phyloP scores from a whole-genome alignment of 164 flowering plant genomes.

The Vitis cinerea region DNA sequence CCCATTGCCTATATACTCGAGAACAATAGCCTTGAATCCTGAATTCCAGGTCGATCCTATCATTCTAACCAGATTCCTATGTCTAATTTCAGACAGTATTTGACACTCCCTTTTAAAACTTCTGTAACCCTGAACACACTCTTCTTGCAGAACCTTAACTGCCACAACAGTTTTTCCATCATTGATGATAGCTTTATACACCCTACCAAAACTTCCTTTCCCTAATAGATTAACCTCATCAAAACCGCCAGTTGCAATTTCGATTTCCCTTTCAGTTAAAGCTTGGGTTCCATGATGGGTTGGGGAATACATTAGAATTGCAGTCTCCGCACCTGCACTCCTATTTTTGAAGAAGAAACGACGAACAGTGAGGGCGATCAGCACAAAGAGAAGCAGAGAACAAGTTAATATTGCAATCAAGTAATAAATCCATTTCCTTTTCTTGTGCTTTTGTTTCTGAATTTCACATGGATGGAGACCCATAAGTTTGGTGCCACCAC shows the following conservation, averaged over 20 bases:
- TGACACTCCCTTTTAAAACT: constrained; percentile 15
- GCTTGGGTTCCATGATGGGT: not conserved
- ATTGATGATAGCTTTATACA: constrained; percentile 13
- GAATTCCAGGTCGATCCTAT: constrained; percentile 14
- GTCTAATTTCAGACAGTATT: constrained; percentile 15
- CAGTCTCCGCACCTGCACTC: too few species aligned
- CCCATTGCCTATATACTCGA: constrained; percentile 14
- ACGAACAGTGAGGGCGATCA: not conserved
- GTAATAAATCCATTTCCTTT: not conserved
- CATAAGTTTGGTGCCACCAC: constrained; percentile 12
- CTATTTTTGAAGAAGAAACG: not conserved
- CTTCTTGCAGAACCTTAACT: constrained; percentile 10
- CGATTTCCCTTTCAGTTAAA: constrained; percentile 18
- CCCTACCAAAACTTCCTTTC: not conserved
- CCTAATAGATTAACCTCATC: constrained; percentile 14
- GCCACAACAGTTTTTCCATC: constrained; percentile 8
- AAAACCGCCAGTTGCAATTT: constrained; percentile 14
- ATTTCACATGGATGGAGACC: constrained; percentile 13
- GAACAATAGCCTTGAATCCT: constrained; percentile 16
- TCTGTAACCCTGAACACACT: not conserved
- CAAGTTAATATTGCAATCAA: not conserved
- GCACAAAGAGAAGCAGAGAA: not conserved
- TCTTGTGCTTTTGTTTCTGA: not conserved
- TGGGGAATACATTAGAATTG: not conserved
- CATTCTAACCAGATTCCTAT: constrained; percentile 21